phyloP scores from a whole-genome alignment of 1,284 basidiomycete genomes.

The Microbotryum violaceum region DNA sequence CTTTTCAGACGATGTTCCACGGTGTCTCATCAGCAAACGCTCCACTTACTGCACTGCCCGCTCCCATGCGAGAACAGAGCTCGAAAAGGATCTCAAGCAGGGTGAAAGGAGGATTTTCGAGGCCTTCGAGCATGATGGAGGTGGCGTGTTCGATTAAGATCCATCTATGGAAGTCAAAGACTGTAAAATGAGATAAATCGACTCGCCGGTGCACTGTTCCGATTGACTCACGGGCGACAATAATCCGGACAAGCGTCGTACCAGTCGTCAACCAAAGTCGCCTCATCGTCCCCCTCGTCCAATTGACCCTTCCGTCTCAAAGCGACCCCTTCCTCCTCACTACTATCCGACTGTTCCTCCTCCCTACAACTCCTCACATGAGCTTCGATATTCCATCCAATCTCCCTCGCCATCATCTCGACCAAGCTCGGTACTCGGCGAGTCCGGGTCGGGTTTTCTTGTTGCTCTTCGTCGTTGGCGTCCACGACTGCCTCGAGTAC shows the following conservation, averaged over 20 bases:
- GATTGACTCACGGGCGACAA: background rate
- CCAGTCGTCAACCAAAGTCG: conserved; percentile 5
- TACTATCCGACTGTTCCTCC: background rate
- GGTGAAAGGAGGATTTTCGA: background rate
- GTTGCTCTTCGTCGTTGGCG: no score
- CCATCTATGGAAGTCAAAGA: background rate
- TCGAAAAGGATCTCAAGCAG: conserved; percentile 2
- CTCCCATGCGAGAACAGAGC: background rate
- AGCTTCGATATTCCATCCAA: conserved; percentile 8
- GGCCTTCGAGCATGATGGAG: background rate
- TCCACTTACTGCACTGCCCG: background rate
- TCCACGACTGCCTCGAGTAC: background rate
- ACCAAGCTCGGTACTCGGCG: background rate
- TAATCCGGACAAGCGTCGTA: conserved; percentile 4
- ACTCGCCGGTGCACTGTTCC: background rate
- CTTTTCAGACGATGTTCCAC: background rate
- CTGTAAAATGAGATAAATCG: no score
- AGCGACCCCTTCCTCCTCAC: background rate
- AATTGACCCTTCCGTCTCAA: background rate
- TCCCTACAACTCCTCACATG: conserved; percentile 1
- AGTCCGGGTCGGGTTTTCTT: no score
- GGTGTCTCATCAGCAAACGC: background rate
- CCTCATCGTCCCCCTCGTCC: background rate
- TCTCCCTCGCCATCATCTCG: background rate
- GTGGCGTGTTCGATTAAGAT: conserved; percentile 4